phyloP scores from a whole-genome alignment of 2,329 filamentous ascomycete genomes.

The Fusarium tjaetaba region DNA sequence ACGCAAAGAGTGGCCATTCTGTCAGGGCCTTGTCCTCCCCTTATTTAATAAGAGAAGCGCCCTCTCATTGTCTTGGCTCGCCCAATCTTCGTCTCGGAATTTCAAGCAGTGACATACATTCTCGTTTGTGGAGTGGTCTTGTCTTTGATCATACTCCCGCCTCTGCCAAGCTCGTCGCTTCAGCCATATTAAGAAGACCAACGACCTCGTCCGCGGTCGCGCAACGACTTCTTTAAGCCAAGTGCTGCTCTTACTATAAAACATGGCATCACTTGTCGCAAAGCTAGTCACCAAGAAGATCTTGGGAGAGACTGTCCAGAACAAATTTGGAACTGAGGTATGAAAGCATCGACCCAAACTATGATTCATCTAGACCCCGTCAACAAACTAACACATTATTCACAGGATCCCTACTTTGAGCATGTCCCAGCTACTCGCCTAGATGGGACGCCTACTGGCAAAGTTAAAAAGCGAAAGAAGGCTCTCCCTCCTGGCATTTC shows the following conservation, averaged over 20 bases:
- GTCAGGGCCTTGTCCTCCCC: background rate
- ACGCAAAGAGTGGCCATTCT: background rate
- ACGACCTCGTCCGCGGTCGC: background rate
- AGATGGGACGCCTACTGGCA: constrained; percentile 71
- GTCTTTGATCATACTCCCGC: background rate
- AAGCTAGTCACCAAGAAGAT: constrained; percentile 67
- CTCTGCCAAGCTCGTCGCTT: background rate
- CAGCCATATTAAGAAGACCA: constrained; percentile 1
- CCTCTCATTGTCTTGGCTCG: constrained; percentile 14
- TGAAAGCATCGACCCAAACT: constrained; percentile 14
- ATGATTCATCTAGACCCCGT: background rate
- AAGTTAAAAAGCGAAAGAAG: constrained; percentile 85
- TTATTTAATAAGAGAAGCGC: constrained; percentile 8
- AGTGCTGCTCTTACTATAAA: background rate
- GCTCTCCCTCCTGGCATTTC: constrained; percentile 85
- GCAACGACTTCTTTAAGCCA: background rate
- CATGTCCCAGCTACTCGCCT: constrained; percentile 78
- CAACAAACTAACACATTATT: constrained; percentile 17
- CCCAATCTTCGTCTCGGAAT: constrained; percentile 20
- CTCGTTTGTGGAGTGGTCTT: background rate
- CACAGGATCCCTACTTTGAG: constrained; percentile 90
- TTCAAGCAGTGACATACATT: constrained; percentile 22
- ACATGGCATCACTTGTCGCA: constrained; percentile 63
- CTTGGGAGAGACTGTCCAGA: constrained; percentile 64
- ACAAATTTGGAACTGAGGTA: constrained; percentile 68